Evolutionary conservation across 768 basidiomycete genomes (phyloP).

Genomic region (Suillus decipiens): DNA sequence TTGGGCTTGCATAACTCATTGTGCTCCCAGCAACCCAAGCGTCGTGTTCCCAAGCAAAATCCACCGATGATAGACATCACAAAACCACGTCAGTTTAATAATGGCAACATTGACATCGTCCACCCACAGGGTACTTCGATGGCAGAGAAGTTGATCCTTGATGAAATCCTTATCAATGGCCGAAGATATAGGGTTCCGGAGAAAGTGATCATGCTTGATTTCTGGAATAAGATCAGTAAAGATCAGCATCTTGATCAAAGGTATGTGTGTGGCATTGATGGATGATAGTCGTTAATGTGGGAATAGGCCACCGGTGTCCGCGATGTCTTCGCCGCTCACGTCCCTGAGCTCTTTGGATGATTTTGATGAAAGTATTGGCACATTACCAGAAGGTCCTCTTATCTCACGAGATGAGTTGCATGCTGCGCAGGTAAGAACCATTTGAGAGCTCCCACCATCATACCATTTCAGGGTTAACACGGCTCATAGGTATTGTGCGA

Average conservation of each 20-base stretch:
- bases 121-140: conserved; percentile 58
- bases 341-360: conserved; percentile 75
- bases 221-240: conserved; percentile 81
- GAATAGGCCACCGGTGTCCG: conserved; percentile 35
- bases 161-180: conserved; percentile 86
- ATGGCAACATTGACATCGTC: conserved; percentile 89
- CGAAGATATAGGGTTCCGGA: conserved; percentile 94
- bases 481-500: conserved; percentile 41
- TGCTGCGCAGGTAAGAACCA: conserved; percentile 55
- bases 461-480: conserved; percentile 14
- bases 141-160: conserved; percentile 56
- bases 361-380: conserved; percentile 38
- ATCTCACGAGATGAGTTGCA: conserved; percentile 51
- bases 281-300: not conserved
- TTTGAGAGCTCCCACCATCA: conserved; percentile 9
- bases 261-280: conserved; percentile 35
- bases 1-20: not conserved
- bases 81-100: conserved; percentile 76
- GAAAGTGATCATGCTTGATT: conserved; percentile 87
- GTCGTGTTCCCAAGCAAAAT: conserved; percentile 75
- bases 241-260: conserved; percentile 41
- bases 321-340: conserved; percentile 70
- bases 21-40: conserved; percentile 64
- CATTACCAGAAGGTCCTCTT: conserved; percentile 25
- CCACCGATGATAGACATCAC: conserved; percentile 71